A percentile compares a stretch with the other conserved stretches of the same genome.
phyloP scores from a whole-genome alignment of 2,329 filamentous ascomycete genomes.

The Sporothrix inflata region DNA sequence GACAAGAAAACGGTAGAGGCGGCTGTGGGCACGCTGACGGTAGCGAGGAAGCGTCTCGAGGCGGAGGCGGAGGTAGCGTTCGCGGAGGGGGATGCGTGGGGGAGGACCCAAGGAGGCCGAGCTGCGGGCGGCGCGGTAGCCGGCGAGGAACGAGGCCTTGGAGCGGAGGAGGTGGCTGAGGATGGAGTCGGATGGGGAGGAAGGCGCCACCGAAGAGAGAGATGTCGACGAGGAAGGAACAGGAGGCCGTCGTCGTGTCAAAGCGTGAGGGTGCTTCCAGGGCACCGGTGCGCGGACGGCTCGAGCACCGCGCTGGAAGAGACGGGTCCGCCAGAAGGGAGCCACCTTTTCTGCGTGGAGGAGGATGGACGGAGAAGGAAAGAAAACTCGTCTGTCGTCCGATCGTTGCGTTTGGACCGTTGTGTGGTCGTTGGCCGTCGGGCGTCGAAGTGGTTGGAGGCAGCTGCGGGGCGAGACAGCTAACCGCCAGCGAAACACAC shows the following conservation, averaged over 20 bases:
- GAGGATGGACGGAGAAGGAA: neutral
- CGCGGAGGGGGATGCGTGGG: constrained; percentile 52
- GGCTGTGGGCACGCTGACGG: constrained; percentile 72
- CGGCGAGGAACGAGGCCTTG: constrained; percentile 20
- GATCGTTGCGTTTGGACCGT: neutral
- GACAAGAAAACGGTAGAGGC: constrained; percentile 75
- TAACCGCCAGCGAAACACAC: neutral
- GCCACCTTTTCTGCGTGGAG: constrained; percentile 24
- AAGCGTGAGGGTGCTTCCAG: constrained; percentile 26
- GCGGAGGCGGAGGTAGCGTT: constrained; percentile 69
- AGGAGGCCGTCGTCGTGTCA: constrained; percentile 3
- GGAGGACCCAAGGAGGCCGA: neutral
- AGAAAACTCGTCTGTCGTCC: neutral
- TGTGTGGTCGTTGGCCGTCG: neutral
- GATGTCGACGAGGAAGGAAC: neutral
- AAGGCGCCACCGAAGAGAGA: neutral
- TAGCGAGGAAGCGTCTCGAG: constrained; percentile 74
- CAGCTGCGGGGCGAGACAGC: neutral
- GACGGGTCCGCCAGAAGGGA: constrained; percentile 24
- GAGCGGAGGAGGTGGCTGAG: constrained; percentile 13
- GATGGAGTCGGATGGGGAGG: neutral
- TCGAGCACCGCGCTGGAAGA: constrained; percentile 27
- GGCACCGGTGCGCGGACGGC: constrained; percentile 22
- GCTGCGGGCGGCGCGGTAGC: constrained; percentile 11
- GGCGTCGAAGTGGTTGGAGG: neutral